Conservation (phyloP, 2,329 filamentous ascomycete species). For the Penicillium sclerotiorum region DNA sequence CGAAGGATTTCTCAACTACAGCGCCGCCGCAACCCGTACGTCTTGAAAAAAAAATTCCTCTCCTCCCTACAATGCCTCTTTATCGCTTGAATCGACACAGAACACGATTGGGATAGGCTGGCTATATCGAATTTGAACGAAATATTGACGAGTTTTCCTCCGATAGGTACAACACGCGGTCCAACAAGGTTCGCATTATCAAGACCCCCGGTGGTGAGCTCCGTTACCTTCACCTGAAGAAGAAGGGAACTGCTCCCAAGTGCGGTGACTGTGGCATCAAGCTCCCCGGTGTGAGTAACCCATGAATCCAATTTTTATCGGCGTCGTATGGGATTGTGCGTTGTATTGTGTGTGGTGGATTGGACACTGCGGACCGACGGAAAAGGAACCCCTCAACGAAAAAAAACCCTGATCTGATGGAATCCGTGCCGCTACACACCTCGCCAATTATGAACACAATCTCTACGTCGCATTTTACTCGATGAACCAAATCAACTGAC, state of each 20-base stretch:
- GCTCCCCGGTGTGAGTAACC: slow-evolving; percentile 87
- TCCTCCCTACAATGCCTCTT: slow-evolving; percentile 22
- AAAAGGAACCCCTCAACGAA: slow-evolving; percentile 10
- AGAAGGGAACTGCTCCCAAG: slow-evolving; percentile 97
- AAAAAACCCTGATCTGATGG: slow-evolving; percentile 9
- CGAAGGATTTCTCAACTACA: slow-evolving; percentile 42
- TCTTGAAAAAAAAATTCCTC: slow-evolving; percentile 37
- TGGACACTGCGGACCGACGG: slow-evolving; percentile 16
- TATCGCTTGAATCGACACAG: slow-evolving; percentile 21
- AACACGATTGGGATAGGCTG: slow-evolving; percentile 18
- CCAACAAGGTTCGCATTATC: slow-evolving; percentile 93
- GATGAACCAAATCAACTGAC: slow-evolving; percentile 19
- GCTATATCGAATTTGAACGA: slow-evolving; percentile 15
- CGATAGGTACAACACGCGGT: slow-evolving; percentile 91
- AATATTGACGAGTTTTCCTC: slow-evolving; percentile 36
- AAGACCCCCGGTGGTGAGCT: slow-evolving; percentile 97
- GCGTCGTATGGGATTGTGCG: slow-evolving; percentile 17
- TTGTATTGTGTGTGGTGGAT: slow-evolving; percentile 18
- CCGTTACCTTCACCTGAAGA: slow-evolving; percentile 98
- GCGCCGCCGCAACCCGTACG: slow-evolving; percentile 80
- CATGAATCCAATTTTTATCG: slow-evolving; percentile 24
- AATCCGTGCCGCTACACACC: slow-evolving; percentile 15
- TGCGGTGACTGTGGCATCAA: slow-evolving; percentile 99
- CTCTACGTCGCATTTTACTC: slow-evolving; percentile 3
- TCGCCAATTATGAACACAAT: slow-evolving; percentile 12